Base-by-base conservation (phyloP, 2,329 filamentous ascomycete genomes). In the Rhexocercosporidium sp. region DNA sequence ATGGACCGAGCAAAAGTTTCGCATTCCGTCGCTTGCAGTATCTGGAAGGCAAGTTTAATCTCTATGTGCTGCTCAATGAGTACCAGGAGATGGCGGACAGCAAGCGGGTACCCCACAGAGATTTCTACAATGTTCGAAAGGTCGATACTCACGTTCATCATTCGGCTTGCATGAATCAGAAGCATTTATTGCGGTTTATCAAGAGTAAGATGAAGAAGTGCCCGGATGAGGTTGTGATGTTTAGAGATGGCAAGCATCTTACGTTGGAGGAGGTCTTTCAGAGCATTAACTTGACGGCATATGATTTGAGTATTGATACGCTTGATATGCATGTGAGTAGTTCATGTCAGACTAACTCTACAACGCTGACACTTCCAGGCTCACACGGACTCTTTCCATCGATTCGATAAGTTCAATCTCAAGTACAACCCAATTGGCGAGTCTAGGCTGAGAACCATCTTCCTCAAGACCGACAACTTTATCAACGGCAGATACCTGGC, bases 151-250 rank as follows among this genome's bases (percentile, higher is more conserved):
- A 99, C 85, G 96, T 99, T 74, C 96, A 99, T 78, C 96, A 99
- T 79, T 99, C 96, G 18, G 96, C 96, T 27, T 99, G 96, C 79
- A 99, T 99, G 96, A 99, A 99, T 77, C 96, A 99, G 80, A 99
- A 99, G 81, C 96, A 99, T 85, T 82, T 99, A 66, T 83, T 99
- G 68, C 93, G 96, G 64, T 99, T 99, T 81, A 99, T 99, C 83
- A 99, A 99, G 81, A 97, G 94, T 81, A 99, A 99, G 82, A 97
- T 99, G 93, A 98, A 97, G 86, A 99, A 97, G 80, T 96, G 88
- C 20, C 94, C 94, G 0, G 92, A 98, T 75, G 96, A 99, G 81
- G 89, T 96, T 37, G 96, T 99, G 7, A 86, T 99, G 53, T 96
- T 90, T 79, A 88, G 96, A 77, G 96, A 99, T 78, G 95, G 92